Evolutionary conservation across 345 rosid genomes (phyloP).

Genomic region (Punica granatum): DNA sequence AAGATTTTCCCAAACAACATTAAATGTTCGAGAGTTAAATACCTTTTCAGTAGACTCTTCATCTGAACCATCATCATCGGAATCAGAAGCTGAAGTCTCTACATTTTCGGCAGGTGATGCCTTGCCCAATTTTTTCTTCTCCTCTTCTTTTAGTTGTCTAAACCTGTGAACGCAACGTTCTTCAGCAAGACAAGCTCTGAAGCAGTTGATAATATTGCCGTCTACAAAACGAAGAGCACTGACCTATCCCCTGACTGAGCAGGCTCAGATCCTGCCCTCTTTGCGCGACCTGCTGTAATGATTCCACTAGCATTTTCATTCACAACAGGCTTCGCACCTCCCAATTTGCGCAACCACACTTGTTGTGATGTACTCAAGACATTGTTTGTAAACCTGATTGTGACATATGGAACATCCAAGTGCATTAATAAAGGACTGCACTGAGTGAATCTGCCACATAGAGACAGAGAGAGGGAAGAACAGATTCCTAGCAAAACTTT

Average conservation of each 20-base stretch:
- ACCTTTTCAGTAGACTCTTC: conserved; percentile 47
- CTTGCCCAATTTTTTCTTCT: conserved; percentile 43
- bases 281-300: conserved; percentile 92
- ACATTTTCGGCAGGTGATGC: conserved; percentile 42
- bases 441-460: neutral
- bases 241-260: conserved; percentile 66
- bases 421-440: neutral
- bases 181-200: conserved; percentile 9
- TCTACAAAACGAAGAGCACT: conserved; percentile 2
- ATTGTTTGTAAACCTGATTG: conserved; percentile 83
- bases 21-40: conserved; percentile 7
- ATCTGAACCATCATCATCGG: conserved; percentile 59
- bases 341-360: conserved; percentile 90
- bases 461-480: neutral
- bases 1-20: neutral
- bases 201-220: conserved; percentile 1
- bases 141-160: conserved; percentile 72
- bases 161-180: conserved; percentile 46
- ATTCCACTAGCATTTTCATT: conserved; percentile 75
- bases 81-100: conserved; percentile 46
- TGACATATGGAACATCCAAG: conserved; percentile 4
- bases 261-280: conserved; percentile 72
- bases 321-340: conserved; percentile 85
- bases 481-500: neutral
- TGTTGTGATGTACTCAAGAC: conserved; percentile 96